Evolutionary conservation across 2,329 filamentous ascomycete genomes (phyloP).

Genomic region (Leptographium wingfieldii): DNA sequence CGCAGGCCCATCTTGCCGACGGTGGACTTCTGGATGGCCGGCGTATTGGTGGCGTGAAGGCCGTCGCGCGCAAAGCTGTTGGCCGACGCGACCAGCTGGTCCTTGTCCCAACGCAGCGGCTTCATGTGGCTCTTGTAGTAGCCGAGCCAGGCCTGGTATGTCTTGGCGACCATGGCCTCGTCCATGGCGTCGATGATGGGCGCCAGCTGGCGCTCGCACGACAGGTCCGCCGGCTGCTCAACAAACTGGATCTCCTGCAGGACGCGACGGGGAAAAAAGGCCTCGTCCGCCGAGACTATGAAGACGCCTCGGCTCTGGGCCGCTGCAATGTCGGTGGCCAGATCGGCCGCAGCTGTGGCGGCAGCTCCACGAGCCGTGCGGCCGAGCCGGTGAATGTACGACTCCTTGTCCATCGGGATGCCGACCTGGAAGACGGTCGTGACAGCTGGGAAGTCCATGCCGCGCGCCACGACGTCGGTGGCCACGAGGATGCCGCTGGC

Average conservation of each 20-base stretch:
- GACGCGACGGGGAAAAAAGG: conserved; percentile 34
- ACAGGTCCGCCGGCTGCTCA: conserved; percentile 31
- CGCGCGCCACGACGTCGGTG: conserved; percentile 58
- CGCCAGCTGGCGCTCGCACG: conserved; percentile 24
- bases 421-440: conserved; percentile 55
- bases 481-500: conserved; percentile 45
- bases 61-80: conserved; percentile 37
- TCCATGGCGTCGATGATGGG: conserved; percentile 30
- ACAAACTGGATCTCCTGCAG: conserved; percentile 42
- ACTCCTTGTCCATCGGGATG: conserved; percentile 44
- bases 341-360: conserved; percentile 46
- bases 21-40: conserved; percentile 31
- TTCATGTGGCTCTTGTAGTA: conserved; percentile 41
- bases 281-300: conserved; percentile 40
- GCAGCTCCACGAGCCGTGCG: conserved; percentile 52
- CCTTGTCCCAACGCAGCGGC: conserved; percentile 27
- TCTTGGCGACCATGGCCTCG: conserved; percentile 29
- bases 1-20: conserved; percentile 46
- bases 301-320: conserved; percentile 45
- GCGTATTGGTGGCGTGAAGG: conserved; percentile 33
- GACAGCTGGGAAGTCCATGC: conserved; percentile 62
- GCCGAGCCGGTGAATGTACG: conserved; percentile 56
- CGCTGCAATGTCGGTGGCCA: conserved; percentile 33
- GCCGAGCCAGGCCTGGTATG: conserved; percentile 46
- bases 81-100: conserved; percentile 34